These are phyloP conservation scores for Aspergillus tamarii DNA, from an alignment of 2,329 filamentous ascomycete genomes.

Conservation along the genomic window DNA sequence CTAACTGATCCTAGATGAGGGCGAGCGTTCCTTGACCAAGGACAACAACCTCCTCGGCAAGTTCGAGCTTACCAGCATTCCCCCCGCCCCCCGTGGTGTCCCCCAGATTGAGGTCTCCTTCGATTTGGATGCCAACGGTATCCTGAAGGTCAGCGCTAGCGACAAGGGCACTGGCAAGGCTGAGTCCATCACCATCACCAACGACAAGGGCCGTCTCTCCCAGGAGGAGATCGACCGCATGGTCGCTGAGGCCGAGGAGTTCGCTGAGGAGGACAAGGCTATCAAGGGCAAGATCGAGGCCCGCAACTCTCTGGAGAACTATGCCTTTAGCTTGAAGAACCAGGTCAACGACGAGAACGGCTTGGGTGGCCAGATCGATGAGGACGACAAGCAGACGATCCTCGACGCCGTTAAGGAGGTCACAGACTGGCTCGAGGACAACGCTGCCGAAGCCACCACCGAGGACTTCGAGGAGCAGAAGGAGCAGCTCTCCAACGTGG, in stretches of 20 bases:
- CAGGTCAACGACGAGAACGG: slow-evolving; percentile 96
- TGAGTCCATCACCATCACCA: slow-evolving; percentile 98
- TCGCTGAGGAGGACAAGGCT: slow-evolving; percentile 98
- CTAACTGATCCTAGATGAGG: slow-evolving; percentile 61
- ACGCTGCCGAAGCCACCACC: slow-evolving; percentile 77
- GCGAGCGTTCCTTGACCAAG: slow-evolving; percentile 91
- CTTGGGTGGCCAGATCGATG: slow-evolving; percentile 96
- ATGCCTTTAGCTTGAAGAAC: slow-evolving; percentile 98
- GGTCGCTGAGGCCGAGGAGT: slow-evolving; percentile 98
- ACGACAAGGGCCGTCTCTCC: slow-evolving; percentile 97
- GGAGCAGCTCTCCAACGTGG: slow-evolving; percentile 96
- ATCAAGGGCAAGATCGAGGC: slow-evolving; percentile 96
- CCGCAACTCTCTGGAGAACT: slow-evolving; percentile 97
- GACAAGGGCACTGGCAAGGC: slow-evolving; percentile 98
- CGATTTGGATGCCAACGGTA: slow-evolving; percentile 97
- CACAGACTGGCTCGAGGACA: slow-evolving; percentile 95
- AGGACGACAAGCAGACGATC: slow-evolving; percentile 97
- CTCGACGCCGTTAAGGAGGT: slow-evolving; percentile 96
- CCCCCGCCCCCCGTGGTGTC: slow-evolving; percentile 90
- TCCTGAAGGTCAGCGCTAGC: slow-evolving; percentile 91
- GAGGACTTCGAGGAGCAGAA: slow-evolving; percentile 99
- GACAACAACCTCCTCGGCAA: slow-evolving; percentile 97
- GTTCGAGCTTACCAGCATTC: slow-evolving; percentile 96
- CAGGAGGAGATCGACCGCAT: slow-evolving; percentile 99
- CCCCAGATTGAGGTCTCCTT: slow-evolving; percentile 98